Evolutionary conservation across 1,284 basidiomycete species (phyloP).

Genomic region (Cystobasidium sp.): DNA sequence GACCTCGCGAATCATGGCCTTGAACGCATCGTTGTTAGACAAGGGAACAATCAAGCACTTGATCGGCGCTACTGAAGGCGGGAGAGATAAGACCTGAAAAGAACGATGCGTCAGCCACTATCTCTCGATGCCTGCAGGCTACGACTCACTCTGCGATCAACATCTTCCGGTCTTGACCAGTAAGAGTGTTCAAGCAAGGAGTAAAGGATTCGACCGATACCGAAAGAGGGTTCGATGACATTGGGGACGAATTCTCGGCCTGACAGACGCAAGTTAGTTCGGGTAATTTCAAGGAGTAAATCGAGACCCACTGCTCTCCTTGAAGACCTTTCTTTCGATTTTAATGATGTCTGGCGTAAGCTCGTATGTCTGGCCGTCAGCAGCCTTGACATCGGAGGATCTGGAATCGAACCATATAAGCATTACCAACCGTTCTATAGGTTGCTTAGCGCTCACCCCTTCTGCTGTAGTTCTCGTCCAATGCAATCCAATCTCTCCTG

Average conservation of each 20-base stretch:
- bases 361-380: constrained; percentile 71
- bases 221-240: constrained; percentile 98
- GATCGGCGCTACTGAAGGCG: constrained; percentile 88
- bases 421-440: constrained; percentile 47
- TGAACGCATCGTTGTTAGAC: constrained; percentile 82
- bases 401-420: constrained; percentile 48
- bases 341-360: constrained; percentile 76
- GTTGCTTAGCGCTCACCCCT: constrained; percentile 64
- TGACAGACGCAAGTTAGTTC: neutral
- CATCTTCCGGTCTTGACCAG: constrained; percentile 91
- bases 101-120: constrained; percentile 23
- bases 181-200: constrained; percentile 92
- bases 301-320: constrained; percentile 73
- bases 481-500: constrained; percentile 72
- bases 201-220: constrained; percentile 95
- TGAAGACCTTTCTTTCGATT: constrained; percentile 83
- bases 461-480: constrained; percentile 70
- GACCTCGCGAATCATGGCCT: constrained; percentile 82
- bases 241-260: constrained; percentile 95
- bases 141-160: constrained; percentile 72
- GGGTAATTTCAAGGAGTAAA: neutral
- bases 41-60: constrained; percentile 97
- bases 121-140: neutral
- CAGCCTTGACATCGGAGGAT: constrained; percentile 53
- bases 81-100: constrained; percentile 80